Percentiles rank a stretch among this genome's conserved stretches.
Evolutionary conservation across 805 yeast species (phyloP).

Genomic region (Tetrapisispora pingtungensis): DNA sequence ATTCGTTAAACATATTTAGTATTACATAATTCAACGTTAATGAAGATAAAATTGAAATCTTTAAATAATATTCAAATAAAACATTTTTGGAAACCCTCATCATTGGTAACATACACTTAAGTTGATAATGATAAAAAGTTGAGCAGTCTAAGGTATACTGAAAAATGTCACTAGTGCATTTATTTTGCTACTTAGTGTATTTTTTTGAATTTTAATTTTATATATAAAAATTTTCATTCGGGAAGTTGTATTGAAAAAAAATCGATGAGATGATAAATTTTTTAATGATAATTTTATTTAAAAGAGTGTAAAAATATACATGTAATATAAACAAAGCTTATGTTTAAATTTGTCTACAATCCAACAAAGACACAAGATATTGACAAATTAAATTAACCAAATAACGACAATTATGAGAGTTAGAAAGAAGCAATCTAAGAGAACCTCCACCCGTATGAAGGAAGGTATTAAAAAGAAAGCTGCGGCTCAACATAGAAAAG

Average conservation of each 20-base stretch:
- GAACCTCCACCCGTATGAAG: conserved; percentile 85
- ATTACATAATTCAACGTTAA: too few relatives aligned
- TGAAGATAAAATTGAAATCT: too few relatives aligned
- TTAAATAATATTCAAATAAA: too few relatives aligned
- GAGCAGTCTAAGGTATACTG: too few relatives aligned
- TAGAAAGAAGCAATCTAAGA: conserved; percentile 65
- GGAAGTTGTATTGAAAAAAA: not conserved
- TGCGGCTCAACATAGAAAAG: conserved; percentile 81
- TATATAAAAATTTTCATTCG: not conserved
- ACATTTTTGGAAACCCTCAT: too few relatives aligned
- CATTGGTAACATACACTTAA: too few relatives aligned
- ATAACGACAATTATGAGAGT: conserved; percentile 30
- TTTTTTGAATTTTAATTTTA: not conserved
- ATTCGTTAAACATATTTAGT: not conserved
- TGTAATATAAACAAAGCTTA: not conserved
- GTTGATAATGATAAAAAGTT: too few relatives aligned
- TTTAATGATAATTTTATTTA: not conserved
- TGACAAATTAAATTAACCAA: not conserved
- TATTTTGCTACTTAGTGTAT: too few relatives aligned
- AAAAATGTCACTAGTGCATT: too few relatives aligned
- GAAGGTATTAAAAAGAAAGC: conserved; percentile 96
- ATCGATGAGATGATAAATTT: not conserved
- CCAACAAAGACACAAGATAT: not conserved
- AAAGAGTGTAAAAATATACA: not conserved
- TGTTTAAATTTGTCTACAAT: not conserved